Percentiles rank a stretch among this genome's conserved stretches.
Evolutionary conservation across 106 monocot genomes (phyloP).

Genomic region (Dioscorea dumetorum): DNA sequence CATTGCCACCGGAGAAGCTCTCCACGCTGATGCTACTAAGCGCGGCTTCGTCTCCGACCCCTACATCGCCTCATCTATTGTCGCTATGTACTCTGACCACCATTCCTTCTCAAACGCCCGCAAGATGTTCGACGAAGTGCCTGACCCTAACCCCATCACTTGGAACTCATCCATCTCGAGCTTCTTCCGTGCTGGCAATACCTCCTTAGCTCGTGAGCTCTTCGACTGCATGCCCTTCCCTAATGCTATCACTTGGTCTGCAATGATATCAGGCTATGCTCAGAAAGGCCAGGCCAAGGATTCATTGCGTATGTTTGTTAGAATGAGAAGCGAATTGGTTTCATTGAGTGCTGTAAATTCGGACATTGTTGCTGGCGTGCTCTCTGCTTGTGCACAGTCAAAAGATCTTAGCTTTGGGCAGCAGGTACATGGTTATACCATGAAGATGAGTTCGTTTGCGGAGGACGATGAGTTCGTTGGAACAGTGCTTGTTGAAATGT

Average conservation of each 20-base stretch:
- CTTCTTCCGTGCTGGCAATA: conserved; percentile 8
- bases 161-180: conserved; percentile 14
- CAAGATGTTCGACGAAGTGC: conserved; percentile 13
- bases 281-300: conserved; percentile 1
- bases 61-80: neutral
- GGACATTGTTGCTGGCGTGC: conserved; percentile 8
- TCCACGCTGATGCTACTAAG: neutral
- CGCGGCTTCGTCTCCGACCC: neutral
- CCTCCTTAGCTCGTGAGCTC: conserved; percentile 1
- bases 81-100: neutral
- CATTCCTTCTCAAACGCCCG: neutral
- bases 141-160: neutral
- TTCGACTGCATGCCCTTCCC: conserved; percentile 12
- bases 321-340: conserved; percentile 11
- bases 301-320: neutral
- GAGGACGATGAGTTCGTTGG: conserved; percentile 10
- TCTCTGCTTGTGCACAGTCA: conserved; percentile 11
- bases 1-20: neutral
- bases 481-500: conserved; percentile 13
- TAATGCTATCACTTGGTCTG: conserved; percentile 12
- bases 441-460: conserved; percentile 3
- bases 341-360: neutral
- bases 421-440: conserved; percentile 11
- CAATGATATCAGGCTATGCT: conserved; percentile 4
- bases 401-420: neutral